Evolutionary conservation across 2,329 filamentous ascomycete genomes (phyloP).

Genomic region (Phaeosphaeria sp.): DNA sequence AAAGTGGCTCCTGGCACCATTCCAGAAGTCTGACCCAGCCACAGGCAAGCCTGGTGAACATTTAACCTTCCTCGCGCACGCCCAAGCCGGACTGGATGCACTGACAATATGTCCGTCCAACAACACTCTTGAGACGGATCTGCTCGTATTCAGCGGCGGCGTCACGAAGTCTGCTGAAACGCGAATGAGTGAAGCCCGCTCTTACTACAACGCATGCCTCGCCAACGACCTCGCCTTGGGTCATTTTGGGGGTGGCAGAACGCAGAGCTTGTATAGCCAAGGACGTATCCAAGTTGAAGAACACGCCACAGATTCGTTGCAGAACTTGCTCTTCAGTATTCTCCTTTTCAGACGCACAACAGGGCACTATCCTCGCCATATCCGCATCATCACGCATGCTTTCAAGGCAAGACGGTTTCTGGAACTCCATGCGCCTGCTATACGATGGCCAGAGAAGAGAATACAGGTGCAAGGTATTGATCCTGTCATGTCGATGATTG

Average conservation of each 20-base stretch:
- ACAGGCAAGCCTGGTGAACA: conserved; percentile 69
- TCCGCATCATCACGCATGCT: conserved; percentile 56
- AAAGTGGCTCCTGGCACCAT: conserved; percentile 74
- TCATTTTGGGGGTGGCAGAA: conserved; percentile 30
- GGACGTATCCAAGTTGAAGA: conserved; percentile 67
- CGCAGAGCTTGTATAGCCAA: conserved; percentile 40
- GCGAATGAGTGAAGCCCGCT: conserved; percentile 43
- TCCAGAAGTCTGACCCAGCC: conserved; percentile 62
- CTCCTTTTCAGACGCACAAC: conserved; percentile 57
- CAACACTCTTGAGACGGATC: conserved; percentile 41
- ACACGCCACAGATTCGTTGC: conserved; percentile 81
- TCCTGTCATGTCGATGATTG: conserved; percentile 49
- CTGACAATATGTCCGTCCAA: conserved; percentile 55
- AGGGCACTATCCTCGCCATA: conserved; percentile 49
- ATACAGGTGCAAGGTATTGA: conserved; percentile 55
- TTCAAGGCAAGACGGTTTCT: conserved; percentile 56
- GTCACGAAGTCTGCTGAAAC: conserved; percentile 41
- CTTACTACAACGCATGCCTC: conserved; percentile 45
- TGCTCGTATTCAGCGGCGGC: conserved; percentile 78
- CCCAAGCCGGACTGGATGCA: conserved; percentile 67
- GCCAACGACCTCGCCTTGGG: conserved; percentile 30
- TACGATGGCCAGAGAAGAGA: conserved; percentile 51
- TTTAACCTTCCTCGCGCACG: conserved; percentile 78
- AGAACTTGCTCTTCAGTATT: conserved; percentile 82
- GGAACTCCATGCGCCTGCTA: conserved; percentile 49